Percentiles rank a stretch among this genome's conserved stretches.
Conservation (phyloP, 2,329 filamentous ascomycete genomes). For the Berkeleyomyces basicola region DNA sequence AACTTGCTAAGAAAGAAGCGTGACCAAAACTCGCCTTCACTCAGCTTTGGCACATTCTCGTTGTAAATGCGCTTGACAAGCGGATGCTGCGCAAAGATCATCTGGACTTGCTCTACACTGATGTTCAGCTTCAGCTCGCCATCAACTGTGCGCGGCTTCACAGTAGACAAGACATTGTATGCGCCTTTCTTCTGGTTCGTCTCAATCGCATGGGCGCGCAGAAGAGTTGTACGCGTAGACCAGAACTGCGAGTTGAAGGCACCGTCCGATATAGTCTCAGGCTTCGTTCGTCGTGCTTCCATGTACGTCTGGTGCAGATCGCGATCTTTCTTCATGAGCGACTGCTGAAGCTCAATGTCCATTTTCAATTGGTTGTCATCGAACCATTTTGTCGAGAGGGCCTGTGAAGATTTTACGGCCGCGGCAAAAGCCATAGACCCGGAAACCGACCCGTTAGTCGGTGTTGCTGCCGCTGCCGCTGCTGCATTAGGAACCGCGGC, state of each 20-base stretch:
- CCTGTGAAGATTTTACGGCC: conserved; percentile 39
- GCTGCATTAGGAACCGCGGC: conserved; percentile 18
- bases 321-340: conserved; percentile 66
- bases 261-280: conserved; percentile 60
- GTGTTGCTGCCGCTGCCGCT: conserved; percentile 10
- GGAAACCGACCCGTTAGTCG: conserved; percentile 24
- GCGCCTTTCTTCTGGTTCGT: conserved; percentile 69
- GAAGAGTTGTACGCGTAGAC: conserved; percentile 69
- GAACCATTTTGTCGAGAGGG: conserved; percentile 48
- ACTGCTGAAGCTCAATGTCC: conserved; percentile 73
- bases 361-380: conserved; percentile 63
- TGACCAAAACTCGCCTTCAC: conserved; percentile 75
- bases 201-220: conserved; percentile 84
- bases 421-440: conserved; percentile 65
- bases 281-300: conserved; percentile 68
- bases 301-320: conserved; percentile 69
- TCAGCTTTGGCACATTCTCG: conserved; percentile 71
- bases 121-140: conserved; percentile 67
- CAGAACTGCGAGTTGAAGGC: conserved; percentile 90
- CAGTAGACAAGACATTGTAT: conserved; percentile 83
- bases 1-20: conserved; percentile 84
- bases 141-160: conserved; percentile 65
- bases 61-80: conserved; percentile 82
- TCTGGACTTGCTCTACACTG: conserved; percentile 77
- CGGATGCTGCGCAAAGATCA: conserved; percentile 87